A percentile compares a stretch with the other conserved stretches of the same genome.
phyloP scores from a whole-genome alignment of 75 land plant species.

The Cupressus sempervirens region DNA sequence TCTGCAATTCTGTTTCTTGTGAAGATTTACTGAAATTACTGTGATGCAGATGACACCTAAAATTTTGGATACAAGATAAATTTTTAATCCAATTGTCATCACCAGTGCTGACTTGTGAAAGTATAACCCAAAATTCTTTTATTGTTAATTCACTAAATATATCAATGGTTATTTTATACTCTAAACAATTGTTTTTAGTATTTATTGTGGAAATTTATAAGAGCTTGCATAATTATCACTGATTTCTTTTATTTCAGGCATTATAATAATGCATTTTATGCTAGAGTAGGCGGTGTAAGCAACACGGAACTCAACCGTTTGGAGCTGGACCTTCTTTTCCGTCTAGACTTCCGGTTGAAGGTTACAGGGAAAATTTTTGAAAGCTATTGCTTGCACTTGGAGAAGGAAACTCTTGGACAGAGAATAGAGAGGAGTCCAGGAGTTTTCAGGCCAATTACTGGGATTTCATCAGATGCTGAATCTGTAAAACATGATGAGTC shows the following conservation, averaged over 20 bases:
- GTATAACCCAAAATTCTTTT: not conserved
- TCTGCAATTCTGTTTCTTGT: not conserved
- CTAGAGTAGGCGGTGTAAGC: constrained; percentile 82
- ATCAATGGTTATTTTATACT: not conserved
- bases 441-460: not conserved
- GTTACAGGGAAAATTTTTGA: constrained; percentile 63
- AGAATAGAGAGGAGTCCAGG: constrained; percentile 4
- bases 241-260: constrained; percentile 38
- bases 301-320: constrained; percentile 64
- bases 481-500: not conserved
- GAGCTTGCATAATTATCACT: not conserved
- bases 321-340: constrained; percentile 72
- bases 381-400: constrained; percentile 66
- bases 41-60: not conserved
- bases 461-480: constrained; percentile 2
- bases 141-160: not conserved
- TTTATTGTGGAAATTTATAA: not conserved
- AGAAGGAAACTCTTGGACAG: constrained; percentile 40
- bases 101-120: not conserved
- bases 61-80: not conserved
- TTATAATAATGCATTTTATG: constrained; percentile 71
- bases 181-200: not conserved
- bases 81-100: not conserved
- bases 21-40: not conserved
- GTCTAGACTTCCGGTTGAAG: constrained; percentile 62